phyloP scores from a whole-genome alignment of 768 basidiomycete genomes.

The Russula foetens region DNA sequence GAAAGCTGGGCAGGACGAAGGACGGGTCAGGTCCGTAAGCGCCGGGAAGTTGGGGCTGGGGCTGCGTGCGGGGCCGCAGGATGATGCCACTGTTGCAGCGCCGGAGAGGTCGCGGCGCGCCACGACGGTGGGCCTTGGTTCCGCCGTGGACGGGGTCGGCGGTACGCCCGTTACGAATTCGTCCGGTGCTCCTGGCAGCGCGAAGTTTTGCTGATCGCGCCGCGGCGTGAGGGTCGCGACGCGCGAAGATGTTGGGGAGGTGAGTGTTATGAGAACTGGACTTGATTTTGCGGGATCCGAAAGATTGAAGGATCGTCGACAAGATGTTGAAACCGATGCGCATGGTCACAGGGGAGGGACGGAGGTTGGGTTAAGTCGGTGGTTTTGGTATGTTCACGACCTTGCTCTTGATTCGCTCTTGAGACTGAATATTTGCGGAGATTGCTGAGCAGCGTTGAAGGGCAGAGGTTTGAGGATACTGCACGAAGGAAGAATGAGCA shows the following conservation, averaged over 20 bases:
- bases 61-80: background rate
- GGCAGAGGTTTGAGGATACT: background rate
- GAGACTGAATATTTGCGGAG: background rate
- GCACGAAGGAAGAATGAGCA: background rate
- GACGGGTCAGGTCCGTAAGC: background rate
- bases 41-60: background rate
- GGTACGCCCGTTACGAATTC: background rate
- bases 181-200: background rate
- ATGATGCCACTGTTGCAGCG: background rate
- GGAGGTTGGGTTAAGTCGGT: background rate
- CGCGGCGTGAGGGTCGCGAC: background rate
- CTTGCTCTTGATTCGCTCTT: background rate
- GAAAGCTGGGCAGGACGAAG: background rate
- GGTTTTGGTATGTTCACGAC: background rate
- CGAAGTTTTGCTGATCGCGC: conserved; percentile 3
- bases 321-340: conserved; percentile 2
- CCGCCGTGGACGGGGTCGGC: background rate
- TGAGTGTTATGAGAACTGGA: background rate
- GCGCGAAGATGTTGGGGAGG: conserved; percentile 11
- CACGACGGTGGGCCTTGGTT: background rate
- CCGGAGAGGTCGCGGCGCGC: background rate
- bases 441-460: background rate
- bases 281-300: conserved; percentile 3
- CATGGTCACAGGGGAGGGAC: background rate
- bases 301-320: background rate